These are phyloP conservation scores for Citrus sinensis DNA, from an alignment of 345 rosid genomes.

Conservation along the genomic window DNA sequence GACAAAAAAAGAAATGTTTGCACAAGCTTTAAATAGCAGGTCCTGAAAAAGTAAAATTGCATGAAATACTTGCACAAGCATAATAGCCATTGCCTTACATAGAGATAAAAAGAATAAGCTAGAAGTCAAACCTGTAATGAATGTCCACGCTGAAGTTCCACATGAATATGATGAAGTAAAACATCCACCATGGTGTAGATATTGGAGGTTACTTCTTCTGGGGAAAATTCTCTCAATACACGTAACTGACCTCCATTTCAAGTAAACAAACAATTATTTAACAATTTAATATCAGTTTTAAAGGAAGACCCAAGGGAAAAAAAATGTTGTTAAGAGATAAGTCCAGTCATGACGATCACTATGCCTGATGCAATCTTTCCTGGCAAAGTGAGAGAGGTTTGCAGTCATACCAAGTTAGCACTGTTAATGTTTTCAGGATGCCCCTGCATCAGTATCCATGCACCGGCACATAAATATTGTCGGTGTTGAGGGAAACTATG, in stretches of 20 bases:
- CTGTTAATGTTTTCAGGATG: conserved; percentile 89
- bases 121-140: conserved; percentile 54
- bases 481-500: conserved; percentile 83
- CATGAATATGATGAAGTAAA: conserved; percentile 71
- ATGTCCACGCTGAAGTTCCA: conserved; percentile 83
- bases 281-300: conserved; percentile 12
- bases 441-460: conserved; percentile 93
- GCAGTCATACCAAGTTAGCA: conserved; percentile 62
- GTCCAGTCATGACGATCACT: neutral
- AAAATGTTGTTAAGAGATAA: neutral
- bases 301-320: neutral
- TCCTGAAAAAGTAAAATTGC: conserved; percentile 45
- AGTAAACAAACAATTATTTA: conserved; percentile 11
- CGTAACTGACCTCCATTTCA: conserved; percentile 50
- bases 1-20: conserved; percentile 76
- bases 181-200: conserved; percentile 98
- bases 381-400: neutral
- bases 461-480: conserved; percentile 90
- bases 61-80: conserved; percentile 19
- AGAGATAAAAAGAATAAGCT: neutral
- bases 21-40: conserved; percentile 55
- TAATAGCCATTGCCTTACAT: neutral
- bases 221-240: conserved; percentile 86
- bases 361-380: conserved; percentile 6
- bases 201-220: conserved; percentile 93